Evolutionary conservation across 148 eudicot genomes (phyloP), one percentile per base, ranked within the genome.

Genomic region (Spergularia bocconei): DNA sequence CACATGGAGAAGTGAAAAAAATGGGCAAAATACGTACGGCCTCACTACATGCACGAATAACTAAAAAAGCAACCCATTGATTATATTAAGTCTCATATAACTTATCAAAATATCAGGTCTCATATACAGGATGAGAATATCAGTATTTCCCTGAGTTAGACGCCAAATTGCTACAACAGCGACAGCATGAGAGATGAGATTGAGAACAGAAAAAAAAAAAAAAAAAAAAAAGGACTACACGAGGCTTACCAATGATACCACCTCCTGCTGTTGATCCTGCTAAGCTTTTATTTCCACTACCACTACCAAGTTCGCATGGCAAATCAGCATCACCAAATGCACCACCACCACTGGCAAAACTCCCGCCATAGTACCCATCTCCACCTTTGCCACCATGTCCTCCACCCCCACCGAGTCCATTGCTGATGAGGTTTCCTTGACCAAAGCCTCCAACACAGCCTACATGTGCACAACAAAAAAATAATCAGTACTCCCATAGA

Each of bases 321-420:
- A 93, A 85, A 82, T 88, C 90, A 75, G 91, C 86, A 84, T 89
- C 79, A 56, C 98, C 98, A 79, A 91, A 93, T 21, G 83, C 69
- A 77, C 75, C 77, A 75, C 98, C 98, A 67, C 98, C 98, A 59
- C 79, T 80, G 62, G 83, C 84, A 64, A 72, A 72, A 75, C 80
- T 80, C n/a, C 90, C 91, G 23, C 83, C 80, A 62, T 81, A 89
- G 80, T 88, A 93, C 66, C 92, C 98, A 78, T 86, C 88, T 61
- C 98, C 98, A 72, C 98, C 98, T 86, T 76, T 84, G 51, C 98
- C 98, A 79, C 98, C 98, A 87, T 93, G 93, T 75, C 98, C 98
- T 29, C 93, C 98, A 78, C 98, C 98, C 73, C 98, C 90, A 62
- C 93, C 88, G 60, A 85, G 84, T 66, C 96, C 96, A 83, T 79